Evolutionary conservation across 1,139 yeast genomes (phyloP).

Genomic region (Schwanniomyces etchellsii): DNA sequence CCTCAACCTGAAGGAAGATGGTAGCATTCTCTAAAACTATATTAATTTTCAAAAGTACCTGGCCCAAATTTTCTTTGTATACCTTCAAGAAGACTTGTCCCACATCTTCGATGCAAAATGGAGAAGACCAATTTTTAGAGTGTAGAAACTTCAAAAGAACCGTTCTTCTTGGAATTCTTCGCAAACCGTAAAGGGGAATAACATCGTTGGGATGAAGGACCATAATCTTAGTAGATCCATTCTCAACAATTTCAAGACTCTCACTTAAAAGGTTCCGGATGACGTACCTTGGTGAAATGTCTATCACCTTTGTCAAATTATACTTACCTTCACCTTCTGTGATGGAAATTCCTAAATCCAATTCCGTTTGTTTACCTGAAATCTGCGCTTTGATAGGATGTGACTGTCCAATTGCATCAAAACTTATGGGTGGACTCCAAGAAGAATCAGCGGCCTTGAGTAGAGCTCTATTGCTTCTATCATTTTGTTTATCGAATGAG

Average conservation of each 20-base stretch:
- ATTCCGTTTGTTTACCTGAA: constrained; percentile 56
- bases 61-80: constrained; percentile 57
- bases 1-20: constrained; percentile 66
- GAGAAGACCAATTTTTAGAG: constrained; percentile 75
- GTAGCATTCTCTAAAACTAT: constrained; percentile 76
- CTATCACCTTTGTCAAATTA: constrained; percentile 69
- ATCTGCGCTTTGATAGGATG: constrained; percentile 60
- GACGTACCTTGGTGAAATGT: constrained; percentile 78
- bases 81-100: constrained; percentile 78
- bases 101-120: constrained; percentile 76
- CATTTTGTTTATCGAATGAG: constrained; percentile 63
- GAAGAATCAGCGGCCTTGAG: constrained; percentile 64
- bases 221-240: constrained; percentile 50
- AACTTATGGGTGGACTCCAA: constrained; percentile 74
- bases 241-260: constrained; percentile 60
- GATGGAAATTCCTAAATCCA: constrained; percentile 69
- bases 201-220: constrained; percentile 44
- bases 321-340: constrained; percentile 88
- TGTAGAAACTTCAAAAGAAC: constrained; percentile 56
- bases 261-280: constrained; percentile 57
- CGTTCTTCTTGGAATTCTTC: constrained; percentile 45
- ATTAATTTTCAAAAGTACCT: constrained; percentile 65
- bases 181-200: constrained; percentile 63
- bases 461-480: constrained; percentile 64
- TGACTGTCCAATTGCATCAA: constrained; percentile 87